phyloP scores from a whole-genome alignment of 2,329 filamentous ascomycete genomes.

The Sporothrix humicola region DNA sequence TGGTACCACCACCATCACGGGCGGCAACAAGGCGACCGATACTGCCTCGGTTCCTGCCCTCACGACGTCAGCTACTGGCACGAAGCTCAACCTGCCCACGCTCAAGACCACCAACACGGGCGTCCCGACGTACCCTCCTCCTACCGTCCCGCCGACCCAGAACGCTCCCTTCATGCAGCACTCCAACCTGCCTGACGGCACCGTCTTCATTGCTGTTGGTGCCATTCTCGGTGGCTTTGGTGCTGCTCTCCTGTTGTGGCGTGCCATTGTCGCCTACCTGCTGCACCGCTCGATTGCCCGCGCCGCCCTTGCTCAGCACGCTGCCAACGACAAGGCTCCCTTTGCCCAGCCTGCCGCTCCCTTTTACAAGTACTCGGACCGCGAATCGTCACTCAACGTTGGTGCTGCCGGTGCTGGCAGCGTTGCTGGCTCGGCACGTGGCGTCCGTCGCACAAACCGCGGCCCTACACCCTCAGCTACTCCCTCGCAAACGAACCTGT shows the following conservation, averaged over 20 bases:
- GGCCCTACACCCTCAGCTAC: constrained; percentile 60
- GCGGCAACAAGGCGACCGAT: constrained; percentile 1
- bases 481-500: constrained; percentile 73
- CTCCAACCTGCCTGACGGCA: constrained; percentile 84
- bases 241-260: constrained; percentile 84
- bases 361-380: constrained; percentile 69
- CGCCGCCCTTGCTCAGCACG: constrained; percentile 76
- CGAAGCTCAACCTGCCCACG: constrained; percentile 47
- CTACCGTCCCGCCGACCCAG: constrained; percentile 79
- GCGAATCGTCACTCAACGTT: constrained; percentile 60
- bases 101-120: constrained; percentile 48
- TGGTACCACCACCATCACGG: constrained; percentile 38
- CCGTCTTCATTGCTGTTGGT: constrained; percentile 94
- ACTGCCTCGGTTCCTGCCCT: constrained; percentile 37
- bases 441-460: constrained; percentile 58
- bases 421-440: constrained; percentile 49
- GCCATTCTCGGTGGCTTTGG: constrained; percentile 84
- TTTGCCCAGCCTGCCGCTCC: constrained; percentile 62
- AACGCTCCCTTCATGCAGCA: constrained; percentile 91
- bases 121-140: constrained; percentile 67
- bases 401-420: constrained; percentile 50
- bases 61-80: constrained; percentile 26
- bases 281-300: constrained; percentile 89
- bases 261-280: constrained; percentile 83
- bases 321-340: constrained; percentile 70